Base-by-base conservation (phyloP, 1,139 yeast genomes). In the Kodamaea anthophila region DNA sequence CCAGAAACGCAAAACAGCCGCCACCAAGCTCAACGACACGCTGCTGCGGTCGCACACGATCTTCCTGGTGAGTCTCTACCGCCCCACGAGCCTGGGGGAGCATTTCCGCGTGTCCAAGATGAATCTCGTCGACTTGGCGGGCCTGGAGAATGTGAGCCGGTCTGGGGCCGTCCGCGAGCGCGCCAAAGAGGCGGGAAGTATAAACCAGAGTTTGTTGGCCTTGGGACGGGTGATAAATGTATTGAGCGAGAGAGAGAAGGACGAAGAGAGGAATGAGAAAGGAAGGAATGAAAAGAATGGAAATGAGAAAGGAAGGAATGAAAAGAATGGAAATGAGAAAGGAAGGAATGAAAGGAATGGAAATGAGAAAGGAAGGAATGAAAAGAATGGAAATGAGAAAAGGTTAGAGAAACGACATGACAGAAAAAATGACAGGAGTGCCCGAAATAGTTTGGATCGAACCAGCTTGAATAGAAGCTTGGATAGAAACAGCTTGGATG, bases 161-260 rank as follows among this genome's bases (percentile, higher is more conserved):
- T 81, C 94, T 0, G 95, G 95, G 1, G 91, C 94, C 0, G 68
- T 76, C 2, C 76, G 79, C 47, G 77, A 74, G 46, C 65, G 93
- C 18, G 94, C 94, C 0, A 74, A 84, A 41, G 95, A 85, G 52
- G 95, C 95, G 2, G 95, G 94, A 2, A 73, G 80, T 44, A 87
- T 87, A 31, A 87, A 87, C 52, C 93, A 85, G 51, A 79, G 91
- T 38, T 63, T 87, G 34, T 57, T 86, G 22, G 80, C 95, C 0
- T 65, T 87, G 28, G 96, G 96, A 0, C 61, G 94, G 32, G 95
- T 87, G 1, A 86, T 87, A 23, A 85, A 79, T 46, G 69, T 83
- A 1, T 63, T 86, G 27, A 55, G 65, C 30, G 67, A 53, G 21
- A 19, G 18, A 15, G 18, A 10, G 10, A 9, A 15, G 5, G 25